phyloP scores from a whole-genome alignment of 139 green algal species.

The Micromonas pusilla region DNA sequence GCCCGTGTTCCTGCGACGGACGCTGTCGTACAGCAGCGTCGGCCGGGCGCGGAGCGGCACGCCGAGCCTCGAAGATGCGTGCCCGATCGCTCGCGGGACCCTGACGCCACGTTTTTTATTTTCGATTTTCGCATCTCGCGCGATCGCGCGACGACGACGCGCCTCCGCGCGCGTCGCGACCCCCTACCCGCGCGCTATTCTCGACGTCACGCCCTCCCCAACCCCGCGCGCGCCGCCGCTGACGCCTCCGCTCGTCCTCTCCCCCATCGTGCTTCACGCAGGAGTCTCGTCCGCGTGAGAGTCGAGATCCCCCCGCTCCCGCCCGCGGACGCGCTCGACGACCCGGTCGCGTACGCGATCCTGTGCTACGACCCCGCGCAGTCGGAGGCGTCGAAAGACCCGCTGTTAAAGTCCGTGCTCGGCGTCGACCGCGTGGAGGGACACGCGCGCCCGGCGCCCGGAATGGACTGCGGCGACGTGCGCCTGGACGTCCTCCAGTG shows the following conservation, averaged over 20 bases:
- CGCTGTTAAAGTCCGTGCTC: too few species aligned
- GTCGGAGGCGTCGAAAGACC: too few species aligned
- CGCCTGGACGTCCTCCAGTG: too few species aligned
- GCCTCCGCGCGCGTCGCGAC: background rate
- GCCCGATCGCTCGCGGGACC: background rate
- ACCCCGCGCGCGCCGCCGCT: too few species aligned
- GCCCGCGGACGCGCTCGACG: background rate
- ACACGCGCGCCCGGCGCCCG: too few species aligned
- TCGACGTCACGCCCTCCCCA: too few species aligned
- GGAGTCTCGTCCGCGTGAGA: background rate
- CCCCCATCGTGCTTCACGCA: background rate
- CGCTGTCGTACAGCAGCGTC: background rate
- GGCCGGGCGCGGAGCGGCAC: background rate
- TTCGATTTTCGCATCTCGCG: too few species aligned
- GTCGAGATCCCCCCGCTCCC: too few species aligned
- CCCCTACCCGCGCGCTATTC: background rate
- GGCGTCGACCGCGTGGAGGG: too few species aligned
- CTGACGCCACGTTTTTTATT: background rate
- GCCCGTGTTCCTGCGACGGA: background rate
- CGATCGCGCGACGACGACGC: background rate
- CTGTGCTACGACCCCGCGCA: background rate
- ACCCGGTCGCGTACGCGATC: background rate
- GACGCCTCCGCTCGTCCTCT: background rate
- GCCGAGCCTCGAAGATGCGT: background rate
- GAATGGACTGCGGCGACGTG: too few species aligned